Percentiles rank a stretch among this genome's conserved stretches.
phyloP scores from a whole-genome alignment of 331 rosid species.

The Cucumis variabilis region DNA sequence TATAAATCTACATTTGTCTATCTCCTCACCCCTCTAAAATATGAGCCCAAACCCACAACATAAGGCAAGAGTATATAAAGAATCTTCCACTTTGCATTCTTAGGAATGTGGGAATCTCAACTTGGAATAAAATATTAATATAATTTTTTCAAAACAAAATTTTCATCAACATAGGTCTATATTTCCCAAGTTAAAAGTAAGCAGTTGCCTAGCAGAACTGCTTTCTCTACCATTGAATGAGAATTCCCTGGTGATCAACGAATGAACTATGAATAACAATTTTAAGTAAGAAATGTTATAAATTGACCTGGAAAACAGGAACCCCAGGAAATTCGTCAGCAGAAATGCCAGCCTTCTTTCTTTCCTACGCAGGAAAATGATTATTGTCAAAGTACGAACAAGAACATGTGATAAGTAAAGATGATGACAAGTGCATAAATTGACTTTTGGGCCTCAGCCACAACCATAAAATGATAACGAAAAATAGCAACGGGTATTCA shows the following conservation, averaged over 20 bases:
- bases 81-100: no score
- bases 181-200: background rate
- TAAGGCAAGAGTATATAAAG: no score
- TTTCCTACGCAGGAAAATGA: conserved; percentile 55
- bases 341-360: conserved; percentile 66
- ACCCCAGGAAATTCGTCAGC: conserved; percentile 73
- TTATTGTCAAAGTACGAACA: background rate
- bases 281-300: conserved; percentile 26
- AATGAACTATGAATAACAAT: background rate
- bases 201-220: background rate
- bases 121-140: no score
- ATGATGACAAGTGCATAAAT: background rate
- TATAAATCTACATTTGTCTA: no score
- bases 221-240: conserved; percentile 7
- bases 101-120: no score
- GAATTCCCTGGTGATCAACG: no score
- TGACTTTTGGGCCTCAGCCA: background rate
- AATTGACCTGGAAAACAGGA: conserved; percentile 91
- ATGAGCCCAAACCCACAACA: no score
- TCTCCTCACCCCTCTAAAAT: no score
- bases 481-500: background rate
- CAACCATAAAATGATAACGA: background rate
- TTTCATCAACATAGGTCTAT: background rate
- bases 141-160: no score
- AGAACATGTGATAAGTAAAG: background rate